These are phyloP conservation scores for Magnaporthiopsis rhizophila DNA, from an alignment of 2,329 filamentous ascomycete genomes.

Conservation along the genomic window DNA sequence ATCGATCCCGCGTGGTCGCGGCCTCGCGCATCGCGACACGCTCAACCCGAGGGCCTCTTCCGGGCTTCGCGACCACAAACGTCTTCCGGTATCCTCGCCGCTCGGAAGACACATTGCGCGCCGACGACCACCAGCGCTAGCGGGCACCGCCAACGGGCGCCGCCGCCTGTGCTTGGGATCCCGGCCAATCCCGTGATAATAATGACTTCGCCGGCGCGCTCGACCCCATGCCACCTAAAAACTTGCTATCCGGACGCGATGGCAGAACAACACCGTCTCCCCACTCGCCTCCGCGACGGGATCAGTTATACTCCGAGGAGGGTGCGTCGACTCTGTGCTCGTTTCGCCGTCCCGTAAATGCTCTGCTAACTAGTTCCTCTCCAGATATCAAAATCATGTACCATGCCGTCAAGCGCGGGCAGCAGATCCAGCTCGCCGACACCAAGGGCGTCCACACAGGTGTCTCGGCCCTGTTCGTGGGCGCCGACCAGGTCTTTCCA, in stretches of 20 bases:
- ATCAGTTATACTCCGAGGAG: constrained; percentile 51
- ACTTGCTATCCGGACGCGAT: constrained; percentile 27
- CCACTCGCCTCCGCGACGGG: constrained; percentile 17
- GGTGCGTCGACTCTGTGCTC: constrained; percentile 29
- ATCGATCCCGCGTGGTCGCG: not conserved
- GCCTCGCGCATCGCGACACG: not conserved
- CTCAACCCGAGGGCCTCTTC: not conserved
- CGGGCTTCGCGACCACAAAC: too few species aligned
- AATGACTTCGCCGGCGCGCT: constrained; percentile 26
- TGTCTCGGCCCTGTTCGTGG: constrained; percentile 70
- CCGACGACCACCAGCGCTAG: not conserved
- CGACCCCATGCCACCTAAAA: constrained; percentile 28
- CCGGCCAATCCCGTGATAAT: constrained; percentile 16
- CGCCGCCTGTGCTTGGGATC: not conserved
- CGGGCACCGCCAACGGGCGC: not conserved
- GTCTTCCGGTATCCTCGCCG: not conserved
- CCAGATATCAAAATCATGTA: constrained; percentile 73
- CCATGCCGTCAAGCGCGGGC: constrained; percentile 65
- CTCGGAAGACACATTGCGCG: not conserved
- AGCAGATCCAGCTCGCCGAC: constrained; percentile 50
- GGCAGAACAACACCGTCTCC: constrained; percentile 22
- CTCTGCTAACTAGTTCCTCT: constrained; percentile 9
- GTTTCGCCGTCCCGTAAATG: constrained; percentile 12
- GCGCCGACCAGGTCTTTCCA: constrained; percentile 70
- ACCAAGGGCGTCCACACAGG: constrained; percentile 57